These are phyloP conservation scores for Immersiporthe knoxdaviesiana DNA, from an alignment of 2,329 filamentous ascomycete genomes.

Conservation along the genomic window DNA sequence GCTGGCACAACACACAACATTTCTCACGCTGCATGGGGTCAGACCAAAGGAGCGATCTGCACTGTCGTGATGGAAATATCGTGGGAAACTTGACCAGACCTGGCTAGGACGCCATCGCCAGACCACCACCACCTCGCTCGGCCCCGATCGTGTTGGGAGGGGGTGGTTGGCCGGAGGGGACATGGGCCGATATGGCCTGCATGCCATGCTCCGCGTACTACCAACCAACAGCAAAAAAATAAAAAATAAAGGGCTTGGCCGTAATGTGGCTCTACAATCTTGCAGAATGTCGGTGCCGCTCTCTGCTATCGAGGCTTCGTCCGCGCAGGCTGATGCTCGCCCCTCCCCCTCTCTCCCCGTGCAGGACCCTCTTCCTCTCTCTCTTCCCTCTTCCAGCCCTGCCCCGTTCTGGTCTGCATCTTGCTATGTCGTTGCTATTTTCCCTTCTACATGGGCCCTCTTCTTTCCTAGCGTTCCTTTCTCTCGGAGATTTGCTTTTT, in stretches of 20 bases:
- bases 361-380: not conserved
- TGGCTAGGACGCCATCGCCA: not conserved
- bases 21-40: not conserved
- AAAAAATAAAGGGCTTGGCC: too few relatives aligned
- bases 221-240: not conserved
- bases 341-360: too few relatives aligned
- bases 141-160: not conserved
- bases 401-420: not conserved
- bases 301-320: not conserved
- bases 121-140: not conserved
- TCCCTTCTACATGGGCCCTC: slow-evolving; percentile 4
- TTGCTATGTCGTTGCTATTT: slow-evolving; percentile 12
- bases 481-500: slow-evolving; percentile 1
- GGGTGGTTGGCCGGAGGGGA: not conserved
- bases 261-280: slow-evolving; percentile 12
- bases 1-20: not conserved
- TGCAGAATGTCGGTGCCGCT: not conserved
- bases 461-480: slow-evolving; percentile 13
- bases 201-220: not conserved
- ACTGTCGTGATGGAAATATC: not conserved
- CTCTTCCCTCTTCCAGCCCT: not conserved
- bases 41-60: not conserved
- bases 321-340: not conserved
- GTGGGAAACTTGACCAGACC: not conserved
- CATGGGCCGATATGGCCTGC: not conserved